Evolutionary conservation across 2,329 filamentous ascomycete genomes (phyloP).

Genomic region (Triangularia setosa): DNA sequence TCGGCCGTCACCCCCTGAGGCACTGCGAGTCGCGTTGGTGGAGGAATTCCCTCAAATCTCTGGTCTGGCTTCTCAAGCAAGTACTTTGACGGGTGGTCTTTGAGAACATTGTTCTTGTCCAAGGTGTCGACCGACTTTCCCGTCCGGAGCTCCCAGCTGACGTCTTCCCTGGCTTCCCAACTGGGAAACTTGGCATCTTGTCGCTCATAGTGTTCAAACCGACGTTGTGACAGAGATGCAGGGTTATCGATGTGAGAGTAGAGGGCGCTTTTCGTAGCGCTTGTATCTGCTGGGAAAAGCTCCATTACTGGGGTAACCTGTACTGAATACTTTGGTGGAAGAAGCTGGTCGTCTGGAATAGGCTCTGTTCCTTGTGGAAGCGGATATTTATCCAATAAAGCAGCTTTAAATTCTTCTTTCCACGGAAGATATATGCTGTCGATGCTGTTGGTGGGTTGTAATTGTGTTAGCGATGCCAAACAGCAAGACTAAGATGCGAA

Average conservation of each 20-base stretch:
- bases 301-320: slow-evolving; percentile 9
- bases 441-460: slow-evolving; percentile 36
- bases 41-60: slow-evolving; percentile 25
- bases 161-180: slow-evolving; percentile 26
- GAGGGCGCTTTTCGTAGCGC: slow-evolving; percentile 19
- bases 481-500: background rate
- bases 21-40: slow-evolving; percentile 48
- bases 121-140: slow-evolving; percentile 25
- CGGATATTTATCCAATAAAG: slow-evolving; percentile 64
- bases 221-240: slow-evolving; percentile 11
- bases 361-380: slow-evolving; percentile 62
- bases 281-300: background rate
- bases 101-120: slow-evolving; percentile 37
- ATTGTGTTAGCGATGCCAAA: background rate
- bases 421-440: slow-evolving; percentile 80
- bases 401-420: slow-evolving; percentile 63
- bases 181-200: slow-evolving; percentile 19
- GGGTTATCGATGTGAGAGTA: slow-evolving; percentile 25
- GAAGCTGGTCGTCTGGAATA: slow-evolving; percentile 68
- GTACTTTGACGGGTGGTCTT: slow-evolving; percentile 34
- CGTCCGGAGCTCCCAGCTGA: slow-evolving; percentile 20
- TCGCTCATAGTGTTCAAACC: slow-evolving; percentile 24
- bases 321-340: slow-evolving; percentile 67
- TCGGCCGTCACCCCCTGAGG: slow-evolving; percentile 53
- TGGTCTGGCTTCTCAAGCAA: slow-evolving; percentile 24